Conservation (phyloP, 1,284 basidiomycete genomes). For the Ustilago shanxiensis region DNA sequence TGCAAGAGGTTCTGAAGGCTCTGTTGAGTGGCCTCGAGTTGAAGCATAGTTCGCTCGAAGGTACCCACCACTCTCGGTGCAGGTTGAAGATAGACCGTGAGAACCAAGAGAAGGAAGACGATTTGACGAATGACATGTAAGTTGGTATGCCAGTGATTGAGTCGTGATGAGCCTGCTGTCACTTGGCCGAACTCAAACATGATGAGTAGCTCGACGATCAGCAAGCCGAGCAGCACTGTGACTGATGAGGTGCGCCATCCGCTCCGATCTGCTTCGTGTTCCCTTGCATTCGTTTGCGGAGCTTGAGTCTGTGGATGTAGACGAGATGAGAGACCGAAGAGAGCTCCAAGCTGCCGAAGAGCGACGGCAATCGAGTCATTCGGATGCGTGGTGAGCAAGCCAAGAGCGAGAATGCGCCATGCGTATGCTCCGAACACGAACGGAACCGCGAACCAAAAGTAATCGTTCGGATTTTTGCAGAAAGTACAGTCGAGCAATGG, state of each 20-base stretch:
- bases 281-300: neutral
- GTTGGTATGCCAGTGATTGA: slow-evolving; percentile 53
- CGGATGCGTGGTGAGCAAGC: slow-evolving; percentile 39
- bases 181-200: slow-evolving; percentile 48
- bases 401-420: slow-evolving; percentile 47
- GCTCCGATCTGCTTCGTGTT: slow-evolving; percentile 36
- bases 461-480: slow-evolving; percentile 35
- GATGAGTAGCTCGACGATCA: slow-evolving; percentile 36
- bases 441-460: slow-evolving; percentile 41
- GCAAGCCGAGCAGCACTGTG: slow-evolving; percentile 13
- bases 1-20: slow-evolving; percentile 32
- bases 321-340: slow-evolving; percentile 8
- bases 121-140: slow-evolving; percentile 38
- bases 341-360: slow-evolving; percentile 25
- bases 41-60: slow-evolving; percentile 34
- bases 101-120: slow-evolving; percentile 24
- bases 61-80: neutral
- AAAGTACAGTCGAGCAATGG: slow-evolving; percentile 46
- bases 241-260: slow-evolving; percentile 28
- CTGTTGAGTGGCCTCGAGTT: slow-evolving; percentile 35
- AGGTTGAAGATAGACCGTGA: slow-evolving; percentile 38
- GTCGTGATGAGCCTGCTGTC: slow-evolving; percentile 13
- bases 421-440: slow-evolving; percentile 33
- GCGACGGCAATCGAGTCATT: slow-evolving; percentile 45
- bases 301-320: neutral